Conservation (phyloP, 2,329 filamentous ascomycete genomes). For the Talaromyces islandicus region DNA sequence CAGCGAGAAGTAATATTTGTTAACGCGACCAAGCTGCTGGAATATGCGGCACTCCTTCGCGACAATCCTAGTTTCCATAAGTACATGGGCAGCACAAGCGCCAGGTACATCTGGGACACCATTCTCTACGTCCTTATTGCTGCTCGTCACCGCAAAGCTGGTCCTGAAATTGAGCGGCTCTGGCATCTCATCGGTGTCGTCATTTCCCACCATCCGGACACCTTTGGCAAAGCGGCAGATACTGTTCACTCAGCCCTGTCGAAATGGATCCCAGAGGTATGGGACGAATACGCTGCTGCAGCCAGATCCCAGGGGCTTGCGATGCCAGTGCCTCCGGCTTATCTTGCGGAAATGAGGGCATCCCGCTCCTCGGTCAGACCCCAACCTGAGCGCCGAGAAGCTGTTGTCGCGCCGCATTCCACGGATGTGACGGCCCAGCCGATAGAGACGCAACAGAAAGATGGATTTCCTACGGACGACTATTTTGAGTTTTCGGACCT, state of each 20-base stretch:
- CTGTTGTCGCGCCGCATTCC: neutral
- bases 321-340: too few species aligned
- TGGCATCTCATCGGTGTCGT: slow-evolving; percentile 12
- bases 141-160: slow-evolving; percentile 18
- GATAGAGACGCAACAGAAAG: neutral
- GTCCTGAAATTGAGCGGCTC: slow-evolving; percentile 20
- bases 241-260: slow-evolving; percentile 19
- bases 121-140: slow-evolving; percentile 27
- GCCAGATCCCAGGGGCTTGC: slow-evolving; percentile 5
- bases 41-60: too few species aligned
- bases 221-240: slow-evolving; percentile 4
- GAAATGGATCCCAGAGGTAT: slow-evolving; percentile 23
- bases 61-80: too few species aligned
- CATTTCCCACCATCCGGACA: neutral
- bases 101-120: slow-evolving; percentile 25
- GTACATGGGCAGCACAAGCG: slow-evolving; percentile 18
- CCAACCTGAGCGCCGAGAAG: neutral
- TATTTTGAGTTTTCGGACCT: too few species aligned
- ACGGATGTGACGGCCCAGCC: neutral
- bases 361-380: too few species aligned
- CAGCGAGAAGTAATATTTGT: too few species aligned
- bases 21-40: too few species aligned
- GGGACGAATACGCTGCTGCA: slow-evolving; percentile 18
- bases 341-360: too few species aligned
- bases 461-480: too few species aligned